A percentile compares a stretch with the other conserved stretches of the same genome.
phyloP scores from a whole-genome alignment of 345 rosid species.

The Hevea brasiliensis region DNA sequence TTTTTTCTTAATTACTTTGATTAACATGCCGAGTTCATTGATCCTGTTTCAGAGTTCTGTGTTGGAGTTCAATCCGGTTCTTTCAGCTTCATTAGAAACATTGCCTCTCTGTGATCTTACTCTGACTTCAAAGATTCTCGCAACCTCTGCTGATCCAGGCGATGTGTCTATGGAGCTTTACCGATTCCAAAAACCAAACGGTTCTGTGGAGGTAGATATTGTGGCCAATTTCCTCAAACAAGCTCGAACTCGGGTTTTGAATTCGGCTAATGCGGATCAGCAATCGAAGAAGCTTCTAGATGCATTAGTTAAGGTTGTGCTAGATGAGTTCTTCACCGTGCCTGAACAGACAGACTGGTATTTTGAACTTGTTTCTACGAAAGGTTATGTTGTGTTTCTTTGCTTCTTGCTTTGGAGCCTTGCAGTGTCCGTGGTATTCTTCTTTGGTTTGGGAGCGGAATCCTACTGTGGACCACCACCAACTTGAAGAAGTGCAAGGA shows the following conservation, averaged over 20 bases:
- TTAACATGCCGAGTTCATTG: neutral
- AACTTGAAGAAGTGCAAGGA: constrained; percentile 22
- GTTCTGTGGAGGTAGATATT: constrained; percentile 29
- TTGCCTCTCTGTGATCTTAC: constrained; percentile 1
- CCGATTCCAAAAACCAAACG: constrained; percentile 5
- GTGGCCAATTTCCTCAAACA: constrained; percentile 25
- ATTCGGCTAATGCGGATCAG: constrained; percentile 25
- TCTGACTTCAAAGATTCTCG: constrained; percentile 19
- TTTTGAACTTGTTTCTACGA: constrained; percentile 17
- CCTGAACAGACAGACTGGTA: constrained; percentile 31
- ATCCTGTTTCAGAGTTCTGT: constrained; percentile 22
- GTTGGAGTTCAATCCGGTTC: neutral
- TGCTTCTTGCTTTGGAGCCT: constrained; percentile 34
- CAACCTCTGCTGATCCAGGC: neutral
- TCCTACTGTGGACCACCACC: constrained; percentile 28
- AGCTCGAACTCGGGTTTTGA: constrained; percentile 29
- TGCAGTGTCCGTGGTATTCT: constrained; percentile 9
- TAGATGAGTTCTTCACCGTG: constrained; percentile 21
- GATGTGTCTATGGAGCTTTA: constrained; percentile 12
- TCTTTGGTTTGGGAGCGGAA: constrained; percentile 14
- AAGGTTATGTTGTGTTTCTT: constrained; percentile 6
- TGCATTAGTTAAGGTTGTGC: constrained; percentile 22
- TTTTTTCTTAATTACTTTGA: too few relatives aligned
- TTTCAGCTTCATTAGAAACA: constrained; percentile 15
- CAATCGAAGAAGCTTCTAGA: constrained; percentile 40